Evolutionary conservation across 768 basidiomycete species (phyloP).

Genomic region (Sistotremastrum suecicum): DNA sequence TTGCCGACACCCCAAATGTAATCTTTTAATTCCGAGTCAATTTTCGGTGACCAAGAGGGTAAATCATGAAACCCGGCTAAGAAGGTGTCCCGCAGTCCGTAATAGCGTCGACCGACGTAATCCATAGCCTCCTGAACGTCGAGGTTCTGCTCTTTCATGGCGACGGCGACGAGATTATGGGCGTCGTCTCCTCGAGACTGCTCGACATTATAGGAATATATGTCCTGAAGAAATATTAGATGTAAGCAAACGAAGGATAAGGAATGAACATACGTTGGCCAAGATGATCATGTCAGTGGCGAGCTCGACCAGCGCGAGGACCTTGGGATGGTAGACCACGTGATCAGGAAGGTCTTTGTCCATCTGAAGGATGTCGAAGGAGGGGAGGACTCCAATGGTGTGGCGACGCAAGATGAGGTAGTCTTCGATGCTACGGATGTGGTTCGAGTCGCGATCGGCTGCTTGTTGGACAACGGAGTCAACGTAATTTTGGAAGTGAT

Average conservation of each 20-base stretch:
- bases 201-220: constrained; percentile 65
- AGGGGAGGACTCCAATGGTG: constrained; percentile 52
- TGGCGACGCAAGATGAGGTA: constrained; percentile 50
- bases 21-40: constrained; percentile 35
- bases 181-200: constrained; percentile 47
- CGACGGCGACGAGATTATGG: constrained; percentile 57
- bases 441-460: constrained; percentile 39
- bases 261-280: constrained; percentile 42
- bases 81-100: constrained; percentile 36
- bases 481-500: constrained; percentile 41
- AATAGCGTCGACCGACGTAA: constrained; percentile 37
- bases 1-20: constrained; percentile 42
- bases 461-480: constrained; percentile 46
- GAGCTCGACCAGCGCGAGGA: constrained; percentile 40
- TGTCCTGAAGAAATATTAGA: constrained; percentile 27
- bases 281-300: constrained; percentile 55
- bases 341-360: constrained; percentile 51
- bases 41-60: constrained; percentile 30
- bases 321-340: constrained; percentile 39
- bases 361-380: constrained; percentile 48
- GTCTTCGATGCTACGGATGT: constrained; percentile 37
- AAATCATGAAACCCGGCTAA: constrained; percentile 29
- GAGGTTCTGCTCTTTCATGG: constrained; percentile 41
- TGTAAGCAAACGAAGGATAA: not conserved
- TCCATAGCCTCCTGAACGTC: constrained; percentile 47